phyloP scores from a whole-genome alignment of 345 rosid species.

The Cochlearia excelsa region DNA sequence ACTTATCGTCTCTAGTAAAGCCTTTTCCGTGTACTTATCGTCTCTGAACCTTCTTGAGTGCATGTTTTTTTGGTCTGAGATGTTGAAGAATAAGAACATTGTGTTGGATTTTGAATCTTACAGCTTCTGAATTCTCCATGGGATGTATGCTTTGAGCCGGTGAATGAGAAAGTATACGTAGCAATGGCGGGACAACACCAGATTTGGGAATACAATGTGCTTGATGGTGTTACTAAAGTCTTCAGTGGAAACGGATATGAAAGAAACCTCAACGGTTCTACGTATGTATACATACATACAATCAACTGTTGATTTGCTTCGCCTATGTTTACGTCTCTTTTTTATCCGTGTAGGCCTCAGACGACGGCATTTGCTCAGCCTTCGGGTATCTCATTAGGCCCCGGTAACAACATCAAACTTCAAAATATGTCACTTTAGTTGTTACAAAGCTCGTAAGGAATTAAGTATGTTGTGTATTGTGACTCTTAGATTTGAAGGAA shows the following conservation, averaged over 20 bases:
- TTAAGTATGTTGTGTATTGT: constrained; percentile 3
- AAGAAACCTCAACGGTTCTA: constrained; percentile 86
- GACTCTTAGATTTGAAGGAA: constrained; percentile 53
- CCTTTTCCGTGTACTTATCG: constrained; percentile 8
- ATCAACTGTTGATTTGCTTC: not conserved
- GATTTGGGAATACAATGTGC: constrained; percentile 76
- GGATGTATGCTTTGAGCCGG: constrained; percentile 80
- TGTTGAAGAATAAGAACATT: constrained; percentile 1
- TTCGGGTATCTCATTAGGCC: constrained; percentile 75
- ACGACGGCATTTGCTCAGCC: constrained; percentile 92
- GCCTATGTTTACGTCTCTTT: not conserved
- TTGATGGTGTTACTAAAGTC: constrained; percentile 61
- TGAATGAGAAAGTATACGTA: constrained; percentile 68
- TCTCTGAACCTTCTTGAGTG: not conserved
- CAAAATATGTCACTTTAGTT: not conserved
- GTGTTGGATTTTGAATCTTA: constrained; percentile 17
- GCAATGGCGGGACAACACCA: constrained; percentile 99
- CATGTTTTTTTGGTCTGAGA: not conserved
- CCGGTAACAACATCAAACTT: constrained; percentile 46
- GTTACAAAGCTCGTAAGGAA: not conserved
- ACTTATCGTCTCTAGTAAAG: constrained; percentile 3
- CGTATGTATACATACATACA: constrained; percentile 37
- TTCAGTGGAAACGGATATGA: constrained; percentile 95
- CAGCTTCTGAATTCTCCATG: constrained; percentile 96
- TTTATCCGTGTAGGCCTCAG: constrained; percentile 51